These are phyloP conservation scores for Priceomyces haplophilus DNA, from an alignment of 805 yeast genomes.

Conservation along the genomic window DNA sequence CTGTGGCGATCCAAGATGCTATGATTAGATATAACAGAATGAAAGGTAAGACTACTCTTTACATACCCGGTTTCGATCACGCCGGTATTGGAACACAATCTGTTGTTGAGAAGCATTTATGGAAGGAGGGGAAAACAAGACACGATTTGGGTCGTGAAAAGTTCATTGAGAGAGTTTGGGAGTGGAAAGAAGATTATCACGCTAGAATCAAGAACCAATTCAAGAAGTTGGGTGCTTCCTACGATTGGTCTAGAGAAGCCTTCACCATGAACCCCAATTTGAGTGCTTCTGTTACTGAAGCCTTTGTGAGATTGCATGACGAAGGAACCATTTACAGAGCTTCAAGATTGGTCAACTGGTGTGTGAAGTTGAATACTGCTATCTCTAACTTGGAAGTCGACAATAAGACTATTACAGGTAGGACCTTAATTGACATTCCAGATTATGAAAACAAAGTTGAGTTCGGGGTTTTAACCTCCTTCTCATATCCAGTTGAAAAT, in stretches of 20 bases:
- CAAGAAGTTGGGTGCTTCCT: conserved; percentile 88
- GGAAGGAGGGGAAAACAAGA: conserved; percentile 85
- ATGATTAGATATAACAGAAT: conserved; percentile 92
- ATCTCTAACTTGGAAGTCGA: conserved; percentile 95
- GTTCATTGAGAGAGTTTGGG: conserved; percentile 89
- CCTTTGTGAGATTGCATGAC: conserved; percentile 86
- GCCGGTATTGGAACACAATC: conserved; percentile 99
- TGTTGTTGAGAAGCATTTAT: conserved; percentile 92
- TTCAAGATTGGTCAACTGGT: conserved; percentile 92
- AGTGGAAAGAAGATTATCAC: conserved; percentile 96
- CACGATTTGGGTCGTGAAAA: conserved; percentile 94
- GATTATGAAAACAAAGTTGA: conserved; percentile 87
- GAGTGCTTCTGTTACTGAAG: conserved; percentile 79
- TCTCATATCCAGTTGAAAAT: conserved; percentile 83
- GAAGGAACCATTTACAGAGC: conserved; percentile 96
- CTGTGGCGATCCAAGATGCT: conserved; percentile 91
- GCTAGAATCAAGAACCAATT: conserved; percentile 80
- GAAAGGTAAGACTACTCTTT: conserved; percentile 92
- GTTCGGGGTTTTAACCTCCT: conserved; percentile 95
- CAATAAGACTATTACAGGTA: conserved; percentile 82
- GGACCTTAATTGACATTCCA: conserved; percentile 79
- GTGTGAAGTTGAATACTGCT: conserved; percentile 90
- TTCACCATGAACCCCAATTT: conserved; percentile 84
- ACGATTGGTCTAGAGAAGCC: conserved; percentile 93
- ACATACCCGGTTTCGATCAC: conserved; percentile 96